Base-by-base conservation (phyloP, 139 green algal species). In the Eudorina sp. region DNA sequence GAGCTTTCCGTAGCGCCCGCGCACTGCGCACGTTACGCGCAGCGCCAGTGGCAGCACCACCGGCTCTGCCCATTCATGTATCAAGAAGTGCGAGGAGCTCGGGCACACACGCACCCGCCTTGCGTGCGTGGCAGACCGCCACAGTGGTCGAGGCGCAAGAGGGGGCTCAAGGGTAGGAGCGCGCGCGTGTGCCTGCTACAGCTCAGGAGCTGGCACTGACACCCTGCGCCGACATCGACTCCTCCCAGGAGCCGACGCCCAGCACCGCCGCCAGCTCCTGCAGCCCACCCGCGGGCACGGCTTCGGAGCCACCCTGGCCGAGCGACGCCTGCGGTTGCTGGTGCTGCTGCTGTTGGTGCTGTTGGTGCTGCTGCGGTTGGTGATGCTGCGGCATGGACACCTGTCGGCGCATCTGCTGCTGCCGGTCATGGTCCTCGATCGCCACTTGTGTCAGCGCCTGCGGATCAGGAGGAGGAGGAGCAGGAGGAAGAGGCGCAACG, bases 381-480 rank as follows among this genome's bases (percentile, higher is more conserved):
- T 72, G 62, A 31, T 72, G 62, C 38, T 25, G 27, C 27, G 62
- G 27, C 62, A 34, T 25, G 8, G 62, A 25, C 62, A 34, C 62
- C 62, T 75, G 66, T 9, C 66, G 66, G 36, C 40, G 77, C 21
- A 53, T 38, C 53, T 72, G 77, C 77, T 85, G 58, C 79, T 75
- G 79, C 25, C 58, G 79, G 38, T 85, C 78, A 31, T 74, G 58
- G 41, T 85, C 78, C 5, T 85, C 78, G 18, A 85, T 74, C 1
- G 78, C 78, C 36, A 85, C 78, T 43, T 74, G 78, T 25, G 55
- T 74, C 38, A 85, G 55, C 9, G 55, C 78, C 55, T 85, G 78
- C 48, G 48, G 29, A 2, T n/a, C n/a, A n/a, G n/a, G n/a, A n/a
- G n/a, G n/a, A n/a, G n/a, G n/a, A n/a, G n/a, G n/a, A n/a, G n/a